A percentile compares a stretch with the other conserved stretches of the same genome.
These are phyloP conservation scores for Phytophthora capsici DNA, from an alignment of 352 stramenopile species.

Conservation along the genomic window DNA sequence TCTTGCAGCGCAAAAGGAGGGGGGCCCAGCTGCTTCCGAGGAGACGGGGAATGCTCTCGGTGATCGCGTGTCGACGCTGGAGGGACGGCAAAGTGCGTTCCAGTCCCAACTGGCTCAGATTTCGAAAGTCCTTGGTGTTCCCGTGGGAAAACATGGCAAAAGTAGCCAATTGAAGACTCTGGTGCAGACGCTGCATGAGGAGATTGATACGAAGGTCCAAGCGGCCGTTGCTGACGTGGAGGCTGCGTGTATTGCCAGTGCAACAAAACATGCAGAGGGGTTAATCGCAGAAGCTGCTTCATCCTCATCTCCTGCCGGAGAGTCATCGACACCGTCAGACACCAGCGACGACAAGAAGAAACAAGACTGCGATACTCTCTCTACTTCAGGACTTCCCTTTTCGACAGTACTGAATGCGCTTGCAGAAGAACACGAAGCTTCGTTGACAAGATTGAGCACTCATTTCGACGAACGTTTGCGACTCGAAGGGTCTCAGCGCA, in stretches of 20 bases:
- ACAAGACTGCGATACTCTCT: slow-evolving; percentile 17
- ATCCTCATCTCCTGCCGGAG: slow-evolving; percentile 19
- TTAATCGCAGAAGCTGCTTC: slow-evolving; percentile 21
- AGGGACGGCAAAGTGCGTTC: slow-evolving; percentile 80
- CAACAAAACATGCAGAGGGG: slow-evolving; percentile 17
- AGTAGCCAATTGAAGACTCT: slow-evolving; percentile 72
- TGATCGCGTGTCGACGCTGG: slow-evolving; percentile 77
- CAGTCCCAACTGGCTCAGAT: slow-evolving; percentile 85
- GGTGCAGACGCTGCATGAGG: slow-evolving; percentile 72
- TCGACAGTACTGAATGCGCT: slow-evolving; percentile 63
- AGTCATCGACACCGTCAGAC: slow-evolving; percentile 24
- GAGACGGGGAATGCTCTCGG: slow-evolving; percentile 40
- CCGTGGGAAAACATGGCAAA: slow-evolving; percentile 68
- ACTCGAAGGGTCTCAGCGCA: slow-evolving; percentile 73
- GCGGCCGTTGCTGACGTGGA: slow-evolving; percentile 29
- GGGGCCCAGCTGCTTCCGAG: background rate
- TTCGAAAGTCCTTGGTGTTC: slow-evolving; percentile 69
- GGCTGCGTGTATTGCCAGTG: slow-evolving; percentile 20
- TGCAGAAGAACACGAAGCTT: slow-evolving; percentile 73
- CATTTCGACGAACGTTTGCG: slow-evolving; percentile 72
- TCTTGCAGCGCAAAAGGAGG: slow-evolving; percentile 17
- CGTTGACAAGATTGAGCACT: slow-evolving; percentile 63
- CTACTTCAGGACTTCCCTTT: slow-evolving; percentile 40
- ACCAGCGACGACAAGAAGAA: slow-evolving; percentile 18
- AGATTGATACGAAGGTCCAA: slow-evolving; percentile 71